Evolutionary conservation across 108 stramenopile genomes (phyloP), one percentile per base, ranked within the genome.

Genomic region (Aurantiochytrium sp.): DNA sequence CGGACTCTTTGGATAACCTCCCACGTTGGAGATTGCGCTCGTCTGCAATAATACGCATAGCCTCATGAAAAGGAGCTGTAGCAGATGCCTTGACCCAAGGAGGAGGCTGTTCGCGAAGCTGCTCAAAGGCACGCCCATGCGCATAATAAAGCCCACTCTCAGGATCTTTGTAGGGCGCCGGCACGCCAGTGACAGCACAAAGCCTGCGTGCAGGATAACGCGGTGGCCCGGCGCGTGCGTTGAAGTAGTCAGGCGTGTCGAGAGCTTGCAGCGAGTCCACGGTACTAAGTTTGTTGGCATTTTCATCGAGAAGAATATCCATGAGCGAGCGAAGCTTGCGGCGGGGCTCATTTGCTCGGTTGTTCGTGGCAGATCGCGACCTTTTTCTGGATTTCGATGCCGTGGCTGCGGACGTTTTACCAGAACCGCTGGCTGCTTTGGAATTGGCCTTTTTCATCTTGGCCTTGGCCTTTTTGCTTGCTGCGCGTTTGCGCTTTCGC

Each of bases 111-210:
- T 83, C 76, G 23, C 51, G 45, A 12, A 83, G 76, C 51, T 83
- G 76, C 49, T 83, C 76, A 83, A 83, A 83, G 49, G 76, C 76
- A 8, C 76, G 45, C 51, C 43, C 76, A 23, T 83, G 45, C 3
- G 76, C 45, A 83, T 2, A 83, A 18, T 53, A 53, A 14, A 83
- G 51, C 43, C 23, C 23, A 45, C 76, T 83, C 76, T 83, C 76
- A 2, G 76, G 76, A 23, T 83, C 76, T 35, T 83, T 83, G 51
- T 83, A 83, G n/a, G 76, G 76, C 51, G 76, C 76, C n/a, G 76
- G 49, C 10, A 83, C 18, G 51, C 51, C 51, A 2, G 51, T 53
- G 51, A 83, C 76, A 6, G 76, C 51, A 23, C 76, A 83, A 14
- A 83, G 5, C 28, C 49, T 83, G n/a, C 45, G 76, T 6, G 76